Evolutionary conservation across 805 yeast species (phyloP).

Genomic region (Clavispora asparagi): DNA sequence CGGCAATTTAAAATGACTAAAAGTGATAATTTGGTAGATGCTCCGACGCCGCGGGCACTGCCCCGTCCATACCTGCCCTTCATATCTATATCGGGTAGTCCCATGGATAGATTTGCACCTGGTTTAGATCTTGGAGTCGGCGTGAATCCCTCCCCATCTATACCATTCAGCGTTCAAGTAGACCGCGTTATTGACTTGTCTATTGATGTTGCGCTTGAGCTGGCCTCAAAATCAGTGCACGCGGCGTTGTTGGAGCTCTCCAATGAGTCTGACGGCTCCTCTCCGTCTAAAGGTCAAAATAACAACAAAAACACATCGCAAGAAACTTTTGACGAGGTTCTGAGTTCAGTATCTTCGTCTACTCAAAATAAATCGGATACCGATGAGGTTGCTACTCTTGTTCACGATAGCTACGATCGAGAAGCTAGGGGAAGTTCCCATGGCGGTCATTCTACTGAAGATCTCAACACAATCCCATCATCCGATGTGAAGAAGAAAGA

Average conservation of each 20-base stretch:
- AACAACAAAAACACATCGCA: background rate
- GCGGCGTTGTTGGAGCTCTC: background rate
- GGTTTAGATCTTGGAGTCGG: slow-evolving; percentile 28
- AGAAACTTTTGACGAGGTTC: too few relatives aligned
- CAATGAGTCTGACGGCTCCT: background rate
- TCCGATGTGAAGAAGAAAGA: background rate
- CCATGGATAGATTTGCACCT: background rate
- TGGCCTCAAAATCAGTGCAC: background rate
- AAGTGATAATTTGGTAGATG: background rate
- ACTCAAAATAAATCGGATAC: background rate
- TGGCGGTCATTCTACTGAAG: background rate
- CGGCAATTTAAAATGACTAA: background rate
- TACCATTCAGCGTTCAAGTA: slow-evolving; percentile 29
- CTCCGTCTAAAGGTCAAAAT: background rate
- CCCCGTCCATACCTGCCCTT: background rate
- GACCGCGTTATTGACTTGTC: slow-evolving; percentile 25
- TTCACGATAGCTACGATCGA: background rate
- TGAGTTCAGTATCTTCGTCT: background rate
- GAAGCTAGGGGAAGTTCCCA: background rate
- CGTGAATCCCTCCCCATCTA: slow-evolving; percentile 19
- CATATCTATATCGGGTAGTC: background rate
- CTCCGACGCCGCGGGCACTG: background rate
- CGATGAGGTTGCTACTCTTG: slow-evolving; percentile 3
- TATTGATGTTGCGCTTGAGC: slow-evolving; percentile 4
- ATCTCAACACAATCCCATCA: background rate